Evolutionary conservation across 345 rosid genomes (phyloP).

Genomic region (Camelina sativa): DNA sequence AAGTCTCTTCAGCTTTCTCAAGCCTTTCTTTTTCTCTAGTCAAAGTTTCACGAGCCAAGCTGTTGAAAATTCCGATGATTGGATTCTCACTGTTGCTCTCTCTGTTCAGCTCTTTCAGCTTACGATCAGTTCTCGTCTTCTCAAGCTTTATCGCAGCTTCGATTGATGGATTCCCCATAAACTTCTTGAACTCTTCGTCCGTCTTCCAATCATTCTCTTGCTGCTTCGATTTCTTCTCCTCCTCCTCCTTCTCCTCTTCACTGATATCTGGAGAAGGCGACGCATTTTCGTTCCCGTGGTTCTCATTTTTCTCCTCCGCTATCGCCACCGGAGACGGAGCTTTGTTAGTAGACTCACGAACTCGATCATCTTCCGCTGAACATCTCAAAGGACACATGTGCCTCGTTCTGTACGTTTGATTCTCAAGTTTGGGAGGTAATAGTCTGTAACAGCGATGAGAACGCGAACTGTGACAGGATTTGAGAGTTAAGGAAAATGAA

Average conservation of each 20-base stretch:
- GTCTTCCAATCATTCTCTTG: slow-evolving; percentile 94
- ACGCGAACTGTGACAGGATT: slow-evolving; percentile 9
- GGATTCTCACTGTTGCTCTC: slow-evolving; percentile 59
- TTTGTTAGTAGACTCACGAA: slow-evolving; percentile 36
- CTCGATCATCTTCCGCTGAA: slow-evolving; percentile 54
- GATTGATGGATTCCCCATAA: slow-evolving; percentile 95
- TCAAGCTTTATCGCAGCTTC: slow-evolving; percentile 97
- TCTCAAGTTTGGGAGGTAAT: neutral
- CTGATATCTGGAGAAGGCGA: slow-evolving; percentile 23
- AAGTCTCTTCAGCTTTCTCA: slow-evolving; percentile 85
- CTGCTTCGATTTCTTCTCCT: slow-evolving; percentile 53
- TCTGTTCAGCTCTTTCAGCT: slow-evolving; percentile 78
- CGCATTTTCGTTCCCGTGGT: slow-evolving; percentile 36
- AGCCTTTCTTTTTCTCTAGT: slow-evolving; percentile 74
- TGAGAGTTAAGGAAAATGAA: slow-evolving; percentile 32
- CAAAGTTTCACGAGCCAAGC: slow-evolving; percentile 66
- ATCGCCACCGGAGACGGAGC: slow-evolving; percentile 54
- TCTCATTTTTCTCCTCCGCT: slow-evolving; percentile 47
- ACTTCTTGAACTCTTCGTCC: slow-evolving; percentile 92
- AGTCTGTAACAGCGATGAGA: slow-evolving; percentile 28
- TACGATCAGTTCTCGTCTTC: slow-evolving; percentile 91
- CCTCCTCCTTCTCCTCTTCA: slow-evolving; percentile 41
- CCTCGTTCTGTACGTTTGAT: slow-evolving; percentile 10
- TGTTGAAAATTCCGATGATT: slow-evolving; percentile 58
- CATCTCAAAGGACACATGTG: slow-evolving; percentile 38